phyloP scores from a whole-genome alignment of 2,329 filamentous ascomycete genomes.

The Mycosphaerella sp. region DNA sequence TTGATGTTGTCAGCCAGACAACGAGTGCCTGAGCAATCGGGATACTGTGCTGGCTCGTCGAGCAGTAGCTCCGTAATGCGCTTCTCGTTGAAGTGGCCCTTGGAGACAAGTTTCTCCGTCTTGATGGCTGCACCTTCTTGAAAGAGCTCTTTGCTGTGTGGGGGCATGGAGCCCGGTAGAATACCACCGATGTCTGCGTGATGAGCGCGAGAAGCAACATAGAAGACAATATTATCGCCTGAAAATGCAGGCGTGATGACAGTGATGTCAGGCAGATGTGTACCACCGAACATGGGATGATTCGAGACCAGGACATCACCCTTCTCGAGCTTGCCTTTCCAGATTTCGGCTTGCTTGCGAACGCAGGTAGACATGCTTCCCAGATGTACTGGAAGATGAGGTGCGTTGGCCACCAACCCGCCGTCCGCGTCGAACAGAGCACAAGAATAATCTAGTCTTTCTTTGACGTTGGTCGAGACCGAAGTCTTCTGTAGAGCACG shows the following conservation, averaged over 20 bases:
- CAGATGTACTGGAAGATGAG: conserved; percentile 73
- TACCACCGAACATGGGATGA: conserved; percentile 77
- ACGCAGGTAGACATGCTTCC: conserved; percentile 84
- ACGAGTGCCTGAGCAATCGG: conserved; percentile 70
- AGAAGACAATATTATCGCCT: conserved; percentile 70
- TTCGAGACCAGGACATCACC: conserved; percentile 81
- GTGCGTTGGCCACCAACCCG: conserved; percentile 69
- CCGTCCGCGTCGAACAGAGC: conserved; percentile 72
- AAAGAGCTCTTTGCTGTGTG: conserved; percentile 57
- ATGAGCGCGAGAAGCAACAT: conserved; percentile 72
- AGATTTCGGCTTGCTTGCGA: conserved; percentile 69
- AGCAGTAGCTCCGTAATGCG: conserved; percentile 63
- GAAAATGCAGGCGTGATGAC: conserved; percentile 74
- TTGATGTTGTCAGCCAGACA: conserved; percentile 78
- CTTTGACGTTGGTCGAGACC: conserved; percentile 74
- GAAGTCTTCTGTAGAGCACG: conserved; percentile 71
- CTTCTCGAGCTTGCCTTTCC: conserved; percentile 68
- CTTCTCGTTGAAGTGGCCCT: conserved; percentile 71
- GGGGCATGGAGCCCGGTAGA: conserved; percentile 75
- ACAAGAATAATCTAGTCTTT: conserved; percentile 76
- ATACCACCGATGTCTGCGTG: conserved; percentile 83
- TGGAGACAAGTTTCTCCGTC: conserved; percentile 62
- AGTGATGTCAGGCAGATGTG: conserved; percentile 76
- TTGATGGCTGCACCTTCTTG: conserved; percentile 54
- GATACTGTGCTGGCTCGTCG: conserved; percentile 64